phyloP scores from a whole-genome alignment of 768 basidiomycete species.

The Russula vinacea region DNA sequence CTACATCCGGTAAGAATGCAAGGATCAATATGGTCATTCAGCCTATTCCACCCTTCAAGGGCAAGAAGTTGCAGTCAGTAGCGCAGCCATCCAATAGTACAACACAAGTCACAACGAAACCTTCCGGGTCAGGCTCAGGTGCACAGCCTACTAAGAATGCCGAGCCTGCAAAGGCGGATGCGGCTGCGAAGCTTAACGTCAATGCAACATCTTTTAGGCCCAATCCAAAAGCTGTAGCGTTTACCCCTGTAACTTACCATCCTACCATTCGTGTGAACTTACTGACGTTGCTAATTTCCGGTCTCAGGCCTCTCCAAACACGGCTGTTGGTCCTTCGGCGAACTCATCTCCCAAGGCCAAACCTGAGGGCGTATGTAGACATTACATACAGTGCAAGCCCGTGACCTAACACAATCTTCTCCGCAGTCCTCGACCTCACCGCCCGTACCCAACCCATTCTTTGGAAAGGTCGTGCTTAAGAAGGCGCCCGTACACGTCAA shows the following conservation, averaged over 20 bases:
- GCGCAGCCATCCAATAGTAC: slow-evolving; percentile 37
- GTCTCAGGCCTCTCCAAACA: slow-evolving; percentile 35
- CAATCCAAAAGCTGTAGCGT: slow-evolving; percentile 73
- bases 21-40: slow-evolving; percentile 76
- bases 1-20: slow-evolving; percentile 24
- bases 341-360: slow-evolving; percentile 35
- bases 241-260: slow-evolving; percentile 56
- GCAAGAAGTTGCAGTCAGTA: slow-evolving; percentile 38
- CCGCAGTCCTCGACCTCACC: slow-evolving; percentile 33
- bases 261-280: neutral
- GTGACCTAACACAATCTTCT: slow-evolving; percentile 6
- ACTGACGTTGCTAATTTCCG: slow-evolving; percentile 19
- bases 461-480: slow-evolving; percentile 74
- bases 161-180: slow-evolving; percentile 47
- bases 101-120: slow-evolving; percentile 34
- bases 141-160: slow-evolving; percentile 29
- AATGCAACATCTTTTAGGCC: slow-evolving; percentile 91
- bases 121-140: slow-evolving; percentile 33
- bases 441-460: slow-evolving; percentile 79
- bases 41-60: slow-evolving; percentile 87
- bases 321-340: slow-evolving; percentile 30
- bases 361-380: slow-evolving; percentile 21
- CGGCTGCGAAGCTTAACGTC: slow-evolving; percentile 68
- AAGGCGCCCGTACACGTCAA: slow-evolving; percentile 82
- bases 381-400: neutral